Evolutionary conservation across 1,284 basidiomycete species (phyloP), one percentile per base, ranked within the genome.

Genomic region (Phenoliferia sp.): DNA sequence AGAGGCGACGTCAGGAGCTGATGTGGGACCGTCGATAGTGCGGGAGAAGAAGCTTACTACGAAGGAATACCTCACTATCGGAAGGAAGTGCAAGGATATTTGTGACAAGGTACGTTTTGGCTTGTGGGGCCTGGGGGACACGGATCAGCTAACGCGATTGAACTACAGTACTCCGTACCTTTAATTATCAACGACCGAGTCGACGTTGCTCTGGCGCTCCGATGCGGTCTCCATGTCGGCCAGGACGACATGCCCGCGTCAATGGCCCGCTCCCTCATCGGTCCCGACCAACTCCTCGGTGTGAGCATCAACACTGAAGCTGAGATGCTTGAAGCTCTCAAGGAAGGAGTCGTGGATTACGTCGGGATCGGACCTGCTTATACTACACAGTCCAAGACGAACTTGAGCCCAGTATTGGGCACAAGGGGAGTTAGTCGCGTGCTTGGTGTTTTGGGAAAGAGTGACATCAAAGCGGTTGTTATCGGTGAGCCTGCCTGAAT

Each of bases 161-260:
- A 7, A 3, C 33, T 34, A 22, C 72, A 83, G 80, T 90, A 94
- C 82, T 83, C 84, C 60, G 86, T 96, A 28, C 92, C 92, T 0
- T 82, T 98, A 33, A 82, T 98, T 67, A 90, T 98, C 80, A 97
- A 98, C 76, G 93, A 95, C 80, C 87, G 93, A 17, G 82, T 94
- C 68, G 93, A 95, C 75, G 86, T 96, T 56, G 90, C 90, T 6
- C 83, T 94, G 33, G 89, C 90, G 12, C 82, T 90, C 31, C 12
- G 88, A 88, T 2, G 86, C 87, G 60, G 94, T 91, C 6, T 97
- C 15, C 94, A 98, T 76, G 82, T 98, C 61, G 94, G 94, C 3
- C 94, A 98, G 80, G 86, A 86, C 0, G 94, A 98, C 78, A 90
- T 94, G 83, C 87, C 90, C 2, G 82, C 92, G 1, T 72, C 81